Conservation (phyloP, 192 early-diverging fungal species). For the Backusella liffmaniae region DNA sequence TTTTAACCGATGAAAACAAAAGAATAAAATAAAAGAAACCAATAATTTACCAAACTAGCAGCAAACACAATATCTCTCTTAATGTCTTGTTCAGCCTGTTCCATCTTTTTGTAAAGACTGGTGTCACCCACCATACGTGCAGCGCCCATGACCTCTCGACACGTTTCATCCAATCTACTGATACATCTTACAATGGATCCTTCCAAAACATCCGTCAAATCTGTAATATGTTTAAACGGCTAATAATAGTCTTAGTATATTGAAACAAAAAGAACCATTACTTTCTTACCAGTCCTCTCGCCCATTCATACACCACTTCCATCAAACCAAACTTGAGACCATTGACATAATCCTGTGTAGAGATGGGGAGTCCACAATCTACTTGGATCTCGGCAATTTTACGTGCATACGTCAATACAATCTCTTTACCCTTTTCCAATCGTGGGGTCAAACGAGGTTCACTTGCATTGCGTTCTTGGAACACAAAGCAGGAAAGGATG, state of each 20-base stretch:
- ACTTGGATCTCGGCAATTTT: constrained; percentile 74
- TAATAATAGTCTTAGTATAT: background rate
- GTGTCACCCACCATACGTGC: constrained; percentile 90
- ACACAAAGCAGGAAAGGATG: constrained; percentile 91
- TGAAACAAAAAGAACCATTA: too few species aligned
- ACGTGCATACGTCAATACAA: constrained; percentile 65
- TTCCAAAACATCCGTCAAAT: constrained; percentile 93
- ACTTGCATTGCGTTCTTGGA: constrained; percentile 82
- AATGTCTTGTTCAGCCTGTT: constrained; percentile 81
- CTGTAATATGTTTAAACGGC: constrained; percentile 88
- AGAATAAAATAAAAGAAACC: background rate
- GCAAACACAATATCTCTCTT: constrained; percentile 97
- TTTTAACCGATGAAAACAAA: background rate
- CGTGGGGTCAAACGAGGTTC: constrained; percentile 66
- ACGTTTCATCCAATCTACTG: constrained; percentile 89
- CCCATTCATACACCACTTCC: constrained; percentile 99
- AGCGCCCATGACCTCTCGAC: constrained; percentile 81
- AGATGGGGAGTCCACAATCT: constrained; percentile 58
- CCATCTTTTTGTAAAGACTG: constrained; percentile 87
- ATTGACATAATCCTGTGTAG: constrained; percentile 36
- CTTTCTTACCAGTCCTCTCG: constrained; percentile 66
- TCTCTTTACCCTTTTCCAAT: constrained; percentile 60
- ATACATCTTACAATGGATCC: constrained; percentile 95
- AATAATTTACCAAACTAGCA: constrained; percentile 60
- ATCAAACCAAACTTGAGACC: constrained; percentile 83